A percentile compares a stretch with the other conserved stretches of the same genome.
Evolutionary conservation across 169 alveolate species (phyloP).

Genomic region (Babesia divergens): DNA sequence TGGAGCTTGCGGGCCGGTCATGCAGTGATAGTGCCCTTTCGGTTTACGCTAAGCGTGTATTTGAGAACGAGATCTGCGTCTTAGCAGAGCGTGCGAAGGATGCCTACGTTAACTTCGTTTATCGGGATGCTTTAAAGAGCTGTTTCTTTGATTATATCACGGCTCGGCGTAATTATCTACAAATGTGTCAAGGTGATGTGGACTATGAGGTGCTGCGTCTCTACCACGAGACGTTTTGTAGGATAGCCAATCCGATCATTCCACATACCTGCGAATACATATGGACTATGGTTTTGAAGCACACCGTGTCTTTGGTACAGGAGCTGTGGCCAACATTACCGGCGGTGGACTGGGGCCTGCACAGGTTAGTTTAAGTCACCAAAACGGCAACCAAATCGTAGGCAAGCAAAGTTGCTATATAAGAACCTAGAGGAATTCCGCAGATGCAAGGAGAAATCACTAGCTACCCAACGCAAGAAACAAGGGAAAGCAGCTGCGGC

Average conservation of each 20-base stretch:
- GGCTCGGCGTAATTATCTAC: slow-evolving; percentile 71
- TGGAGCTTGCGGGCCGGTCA: slow-evolving; percentile 35
- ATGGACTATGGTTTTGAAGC: slow-evolving; percentile 81
- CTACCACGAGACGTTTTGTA: slow-evolving; percentile 76
- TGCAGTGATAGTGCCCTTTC: slow-evolving; percentile 48
- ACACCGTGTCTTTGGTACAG: slow-evolving; percentile 65
- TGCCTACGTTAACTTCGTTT: slow-evolving; percentile 74
- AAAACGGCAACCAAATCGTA: not conserved
- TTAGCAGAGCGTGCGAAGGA: slow-evolving; percentile 75
- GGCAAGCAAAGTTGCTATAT: slow-evolving; percentile 23
- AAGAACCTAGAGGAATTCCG: slow-evolving; percentile 63
- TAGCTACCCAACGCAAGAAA: slow-evolving; percentile 5
- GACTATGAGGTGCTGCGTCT: slow-evolving; percentile 26
- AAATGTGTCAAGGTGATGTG: slow-evolving; percentile 58
- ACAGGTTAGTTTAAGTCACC: slow-evolving; percentile 59
- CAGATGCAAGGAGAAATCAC: slow-evolving; percentile 55
- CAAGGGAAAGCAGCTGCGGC: not conserved
- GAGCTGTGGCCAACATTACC: slow-evolving; percentile 80
- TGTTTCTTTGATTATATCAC: slow-evolving; percentile 82
- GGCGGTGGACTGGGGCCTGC: slow-evolving; percentile 61
- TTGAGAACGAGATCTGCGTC: slow-evolving; percentile 79
- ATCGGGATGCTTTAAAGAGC: slow-evolving; percentile 85
- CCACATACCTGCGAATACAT: slow-evolving; percentile 90
- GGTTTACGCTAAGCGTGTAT: slow-evolving; percentile 71
- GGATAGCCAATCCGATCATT: slow-evolving; percentile 82